Base-by-base conservation (phyloP, 2,329 filamentous ascomycete species). In the Colletotrichum horii region DNA sequence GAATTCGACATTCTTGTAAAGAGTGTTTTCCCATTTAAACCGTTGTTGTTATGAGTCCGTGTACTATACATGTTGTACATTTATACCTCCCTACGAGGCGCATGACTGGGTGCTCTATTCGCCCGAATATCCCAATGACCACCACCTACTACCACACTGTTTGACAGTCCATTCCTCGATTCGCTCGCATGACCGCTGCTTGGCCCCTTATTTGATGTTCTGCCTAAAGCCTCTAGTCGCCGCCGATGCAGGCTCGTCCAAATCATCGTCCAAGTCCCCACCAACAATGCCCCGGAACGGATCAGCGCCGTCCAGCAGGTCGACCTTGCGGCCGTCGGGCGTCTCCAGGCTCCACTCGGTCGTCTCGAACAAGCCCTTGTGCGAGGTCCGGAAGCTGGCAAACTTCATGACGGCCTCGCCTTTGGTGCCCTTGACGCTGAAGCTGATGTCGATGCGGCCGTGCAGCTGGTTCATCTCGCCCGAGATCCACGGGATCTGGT, bases 401-500 rank as follows among this genome's bases (percentile, higher is more conserved):
- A 99, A 97, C 81, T 91, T 91, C 91, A 98, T 97, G 82, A 92
- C 89, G 9, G 93, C 97, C 79, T 88, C 87, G 74, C 86, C 88
- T 82, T 89, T 92, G 34, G 92, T 95, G 55, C 97, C 97, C 86
- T 94, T 95, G 32, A 99, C 97, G 86, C 91, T 90, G 84, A 98
- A 98, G 71, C 87, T 87, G 75, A 99, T 95, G 88, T 98, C 90
- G 83, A 99, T 98, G 80, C 92, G 89, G 28, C 97, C 97, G 85
- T 96, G 95, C 83, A 98, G 86, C 88, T 98, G 96, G 86, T 98
- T 97, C 90, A 99, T 94, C 87, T 95, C 93, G 76, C 95, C 95
- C 80, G 90, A 88, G 81, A 97, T 96, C 94, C 94, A 96, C 60
- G 95, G 95, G 82, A 96, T 94, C 84, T 93, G 91, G 82, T 91